A percentile compares a stretch with the other conserved stretches of the same genome.
These are phyloP conservation scores for Cryptosporidium ubiquitum DNA, from an alignment of 169 alveolate species.

Conservation along the genomic window DNA sequence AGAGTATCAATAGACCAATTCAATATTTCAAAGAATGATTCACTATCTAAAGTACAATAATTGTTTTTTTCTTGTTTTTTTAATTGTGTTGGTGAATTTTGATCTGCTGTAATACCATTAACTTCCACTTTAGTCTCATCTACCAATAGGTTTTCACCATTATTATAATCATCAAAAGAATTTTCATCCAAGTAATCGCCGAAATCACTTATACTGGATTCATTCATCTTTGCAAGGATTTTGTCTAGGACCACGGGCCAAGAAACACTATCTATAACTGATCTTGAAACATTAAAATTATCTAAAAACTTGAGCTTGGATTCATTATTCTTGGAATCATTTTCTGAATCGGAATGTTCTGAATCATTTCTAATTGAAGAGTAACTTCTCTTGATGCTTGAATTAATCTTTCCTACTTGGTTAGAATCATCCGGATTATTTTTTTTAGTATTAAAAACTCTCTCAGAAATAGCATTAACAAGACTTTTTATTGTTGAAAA, in stretches of 20 bases:
- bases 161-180: neutral
- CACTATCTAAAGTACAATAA: neutral
- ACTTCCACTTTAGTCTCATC: neutral
- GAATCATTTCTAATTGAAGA: conserved; percentile 9
- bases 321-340: neutral
- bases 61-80: neutral
- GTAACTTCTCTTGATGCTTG: neutral
- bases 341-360: conserved; percentile 1
- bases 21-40: conserved; percentile 1
- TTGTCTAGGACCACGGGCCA: conserved; percentile 41
- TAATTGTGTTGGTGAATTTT: neutral
- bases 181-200: neutral
- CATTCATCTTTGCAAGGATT: conserved; percentile 1
- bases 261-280: neutral
- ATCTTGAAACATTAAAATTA: neutral
- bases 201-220: neutral
- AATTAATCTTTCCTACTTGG: neutral
- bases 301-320: neutral
- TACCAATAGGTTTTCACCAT: neutral
- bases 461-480: conserved; percentile 19
- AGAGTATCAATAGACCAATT: conserved; percentile 22
- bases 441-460: neutral
- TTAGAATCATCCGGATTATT: neutral
- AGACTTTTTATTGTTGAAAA: conserved; percentile 10
- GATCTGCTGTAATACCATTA: neutral